Conservation (phyloP, 805 yeast species). For the Ogataea siamensis region DNA sequence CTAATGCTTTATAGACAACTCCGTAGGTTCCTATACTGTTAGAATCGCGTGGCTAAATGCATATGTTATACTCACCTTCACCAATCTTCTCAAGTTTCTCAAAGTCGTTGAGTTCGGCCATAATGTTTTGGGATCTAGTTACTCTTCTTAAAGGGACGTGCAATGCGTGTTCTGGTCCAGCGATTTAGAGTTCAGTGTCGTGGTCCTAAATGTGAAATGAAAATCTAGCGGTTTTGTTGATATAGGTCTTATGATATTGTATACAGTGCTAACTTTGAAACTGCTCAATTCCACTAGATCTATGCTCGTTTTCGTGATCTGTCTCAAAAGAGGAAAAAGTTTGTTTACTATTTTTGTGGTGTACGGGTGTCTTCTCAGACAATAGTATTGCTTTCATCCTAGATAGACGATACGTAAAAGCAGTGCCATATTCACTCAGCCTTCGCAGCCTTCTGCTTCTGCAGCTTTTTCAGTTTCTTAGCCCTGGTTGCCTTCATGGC, state of each 20-base stretch:
- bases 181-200: not conserved
- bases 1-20: slow-evolving; percentile 94
- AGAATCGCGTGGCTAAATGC: slow-evolving; percentile 1
- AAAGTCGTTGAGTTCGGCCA: slow-evolving; percentile 89
- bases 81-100: slow-evolving; percentile 96
- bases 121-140: slow-evolving; percentile 26
- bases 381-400: not conserved
- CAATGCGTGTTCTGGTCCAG: not conserved
- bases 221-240: not conserved
- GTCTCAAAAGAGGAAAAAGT: slow-evolving; percentile 20
- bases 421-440: slow-evolving; percentile 2
- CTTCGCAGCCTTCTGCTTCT: slow-evolving; percentile 8
- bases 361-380: slow-evolving; percentile 4
- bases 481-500: slow-evolving; percentile 80
- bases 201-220: not conserved
- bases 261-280: not conserved
- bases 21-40: slow-evolving; percentile 75
- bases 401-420: not conserved
- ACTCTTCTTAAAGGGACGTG: not conserved
- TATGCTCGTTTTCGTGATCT: slow-evolving; percentile 16
- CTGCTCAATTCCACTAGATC: slow-evolving; percentile 2
- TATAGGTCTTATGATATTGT: not conserved
- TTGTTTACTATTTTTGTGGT: slow-evolving; percentile 17
- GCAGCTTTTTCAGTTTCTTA: slow-evolving; percentile 52
- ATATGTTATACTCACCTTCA: slow-evolving; percentile 57